Evolutionary conservation across 2,329 filamentous ascomycete genomes (phyloP).

Genomic region (Calonectria pteridis): DNA sequence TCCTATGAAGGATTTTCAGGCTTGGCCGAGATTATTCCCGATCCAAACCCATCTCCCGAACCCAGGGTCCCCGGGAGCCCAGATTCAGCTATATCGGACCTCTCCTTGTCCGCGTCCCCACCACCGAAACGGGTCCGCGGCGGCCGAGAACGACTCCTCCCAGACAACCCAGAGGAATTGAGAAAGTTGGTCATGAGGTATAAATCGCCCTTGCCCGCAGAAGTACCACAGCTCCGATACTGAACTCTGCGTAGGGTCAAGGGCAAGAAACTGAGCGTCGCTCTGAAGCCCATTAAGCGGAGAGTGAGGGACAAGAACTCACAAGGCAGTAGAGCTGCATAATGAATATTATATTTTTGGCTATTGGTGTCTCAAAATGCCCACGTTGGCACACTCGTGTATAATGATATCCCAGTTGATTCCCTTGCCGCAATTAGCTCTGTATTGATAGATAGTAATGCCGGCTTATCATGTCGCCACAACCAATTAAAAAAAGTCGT

Average conservation of each 20-base stretch:
- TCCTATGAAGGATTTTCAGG: background rate
- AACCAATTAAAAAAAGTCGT: background rate
- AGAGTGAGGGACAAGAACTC: background rate
- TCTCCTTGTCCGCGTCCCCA: conserved; percentile 6
- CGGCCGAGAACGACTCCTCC: background rate
- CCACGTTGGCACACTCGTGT: background rate
- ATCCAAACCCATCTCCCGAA: background rate
- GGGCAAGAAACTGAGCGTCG: background rate
- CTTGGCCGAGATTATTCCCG: background rate
- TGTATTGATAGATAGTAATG: background rate
- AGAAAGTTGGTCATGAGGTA: background rate
- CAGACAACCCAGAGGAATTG: background rate
- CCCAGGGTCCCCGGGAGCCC: background rate
- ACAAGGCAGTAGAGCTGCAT: background rate
- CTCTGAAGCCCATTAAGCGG: background rate
- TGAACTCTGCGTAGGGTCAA: background rate
- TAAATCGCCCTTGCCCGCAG: background rate
- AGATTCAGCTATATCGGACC: conserved; percentile 23
- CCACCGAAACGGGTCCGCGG: background rate
- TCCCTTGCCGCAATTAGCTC: background rate
- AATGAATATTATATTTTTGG: background rate
- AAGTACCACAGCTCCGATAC: background rate
- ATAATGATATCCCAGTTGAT: background rate
- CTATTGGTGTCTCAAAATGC: background rate
- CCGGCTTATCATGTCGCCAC: background rate